Evolutionary conservation across 352 stramenopile genomes (phyloP), one percentile per base, ranked within the genome.

Genomic region (Globisporangium orthogonon): DNA sequence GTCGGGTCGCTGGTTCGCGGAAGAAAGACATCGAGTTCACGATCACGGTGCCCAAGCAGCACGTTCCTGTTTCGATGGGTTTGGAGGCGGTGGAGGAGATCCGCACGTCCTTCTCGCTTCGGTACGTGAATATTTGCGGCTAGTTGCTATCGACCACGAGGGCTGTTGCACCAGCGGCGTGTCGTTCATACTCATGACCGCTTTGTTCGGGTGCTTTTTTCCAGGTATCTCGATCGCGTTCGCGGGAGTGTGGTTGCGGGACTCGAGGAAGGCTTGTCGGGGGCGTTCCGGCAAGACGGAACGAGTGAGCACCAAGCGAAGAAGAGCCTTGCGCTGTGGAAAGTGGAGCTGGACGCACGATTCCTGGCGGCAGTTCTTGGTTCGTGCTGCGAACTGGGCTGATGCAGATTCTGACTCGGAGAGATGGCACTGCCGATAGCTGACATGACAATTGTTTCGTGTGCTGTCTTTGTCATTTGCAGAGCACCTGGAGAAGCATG

Each of bases 311-410:
- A 55, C 23, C 14, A 31, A 17, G 2, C 56, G 15, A 69, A 62
- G 9, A 46, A 41, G 31, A 45, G 52, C 11, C 44, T 66, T 53
- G 70, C 77, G 47, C 58, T 94, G 0, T 94, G 84, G 84, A 71
- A 73, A 61, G 60, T 92, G 33, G 84, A 94, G 58, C 86, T 91
- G 47, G 84, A 94, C 46, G 74, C 76, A 15, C 81, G 84, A 44
- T 90, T 89, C 49, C 69, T 69, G 29, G 37, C 74, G 33, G 55
- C 62, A 31, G 65, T 89, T 17, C 55, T 93, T 40, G 71, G 79
- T 87, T 60, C 56, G 69, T 74, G 7, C n/a, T 6, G 15, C 13
- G 28, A 33, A 17, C 44, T 9, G 15, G 7, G 39, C 4, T 30
- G 4, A 44, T 9, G 13, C 14, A 43, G 14, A 0, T 13, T 48